A percentile compares a stretch with the other conserved stretches of the same genome.
Conservation (phyloP, 2,329 filamentous ascomycete species). For the Mariannaea sp. region DNA sequence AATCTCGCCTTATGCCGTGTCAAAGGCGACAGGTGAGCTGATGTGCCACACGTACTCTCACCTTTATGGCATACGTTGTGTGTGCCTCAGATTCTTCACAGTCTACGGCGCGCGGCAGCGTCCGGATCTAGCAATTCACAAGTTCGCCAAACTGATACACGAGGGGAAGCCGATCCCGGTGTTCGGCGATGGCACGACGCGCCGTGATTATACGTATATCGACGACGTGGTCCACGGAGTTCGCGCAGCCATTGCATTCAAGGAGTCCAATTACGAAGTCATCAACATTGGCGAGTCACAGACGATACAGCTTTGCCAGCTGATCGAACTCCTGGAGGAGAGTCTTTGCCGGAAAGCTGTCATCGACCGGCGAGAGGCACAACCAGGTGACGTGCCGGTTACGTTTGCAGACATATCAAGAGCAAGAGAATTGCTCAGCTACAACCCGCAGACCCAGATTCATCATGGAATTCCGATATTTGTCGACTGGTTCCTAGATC, state of each 20-base stretch:
- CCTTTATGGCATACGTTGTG: conserved; percentile 31
- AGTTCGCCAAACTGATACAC: conserved; percentile 31
- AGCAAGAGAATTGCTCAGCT: conserved; percentile 25
- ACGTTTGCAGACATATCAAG: conserved; percentile 33
- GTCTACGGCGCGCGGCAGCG: conserved; percentile 35
- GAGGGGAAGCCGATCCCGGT: conserved; percentile 32
- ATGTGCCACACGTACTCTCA: conserved; percentile 34
- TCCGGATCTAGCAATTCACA: conserved; percentile 34
- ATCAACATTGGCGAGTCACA: conserved; percentile 35
- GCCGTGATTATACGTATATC: conserved; percentile 35
- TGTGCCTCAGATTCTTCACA: conserved; percentile 36
- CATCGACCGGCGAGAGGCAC: conserved; percentile 24
- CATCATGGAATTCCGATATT: conserved; percentile 27
- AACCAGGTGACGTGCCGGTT: conserved; percentile 31
- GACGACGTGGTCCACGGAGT: conserved; percentile 34
- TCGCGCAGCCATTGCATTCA: conserved; percentile 28
- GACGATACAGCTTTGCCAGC: conserved; percentile 27
- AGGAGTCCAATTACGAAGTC: conserved; percentile 25
- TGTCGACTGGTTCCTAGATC: conserved; percentile 27
- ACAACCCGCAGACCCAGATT: conserved; percentile 29
- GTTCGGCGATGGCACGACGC: conserved; percentile 32
- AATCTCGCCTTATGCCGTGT: conserved; percentile 33
- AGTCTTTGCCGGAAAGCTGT: conserved; percentile 27
- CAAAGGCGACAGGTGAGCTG: conserved; percentile 28
- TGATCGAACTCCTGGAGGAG: conserved; percentile 29